These are phyloP conservation scores for Bombardia bombarda DNA, from an alignment of 495 filamentous ascomycete species.

Conservation along the genomic window DNA sequence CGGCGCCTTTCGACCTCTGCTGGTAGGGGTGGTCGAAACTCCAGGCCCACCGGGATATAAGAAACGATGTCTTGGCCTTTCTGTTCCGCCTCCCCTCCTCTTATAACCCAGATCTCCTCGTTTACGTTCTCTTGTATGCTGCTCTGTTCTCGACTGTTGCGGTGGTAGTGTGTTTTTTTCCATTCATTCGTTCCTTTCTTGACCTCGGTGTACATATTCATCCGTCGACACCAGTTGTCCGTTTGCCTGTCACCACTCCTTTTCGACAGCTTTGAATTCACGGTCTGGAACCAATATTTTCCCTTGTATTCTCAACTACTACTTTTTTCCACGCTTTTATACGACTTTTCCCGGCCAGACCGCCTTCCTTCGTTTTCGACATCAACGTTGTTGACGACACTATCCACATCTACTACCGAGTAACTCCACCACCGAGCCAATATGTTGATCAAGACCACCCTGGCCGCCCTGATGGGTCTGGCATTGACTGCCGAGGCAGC, in stretches of 20 bases:
- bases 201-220: too few relatives aligned
- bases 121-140: conserved; percentile 16
- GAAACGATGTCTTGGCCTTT: conserved; percentile 33
- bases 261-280: conserved; percentile 26
- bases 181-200: conserved; percentile 43
- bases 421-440: conserved; percentile 7
- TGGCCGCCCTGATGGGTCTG: conserved; percentile 36
- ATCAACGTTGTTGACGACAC: too few relatives aligned
- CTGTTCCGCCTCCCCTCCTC: conserved; percentile 11
- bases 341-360: conserved; percentile 9
- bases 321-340: conserved; percentile 4
- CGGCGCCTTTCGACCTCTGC: neutral
- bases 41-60: conserved; percentile 31
- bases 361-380: neutral
- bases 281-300: conserved; percentile 43
- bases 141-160: conserved; percentile 26
- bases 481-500: conserved; percentile 33
- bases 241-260: conserved; percentile 35
- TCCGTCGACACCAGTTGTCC: conserved; percentile 30
- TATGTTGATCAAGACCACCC: conserved; percentile 40
- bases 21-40: conserved; percentile 17
- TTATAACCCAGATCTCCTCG: conserved; percentile 19
- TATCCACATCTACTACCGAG: too few relatives aligned
- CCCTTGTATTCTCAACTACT: conserved; percentile 15
- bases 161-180: conserved; percentile 40